Evolutionary conservation across 805 yeast species (phyloP).

Genomic region (Yarrowia osloensis): DNA sequence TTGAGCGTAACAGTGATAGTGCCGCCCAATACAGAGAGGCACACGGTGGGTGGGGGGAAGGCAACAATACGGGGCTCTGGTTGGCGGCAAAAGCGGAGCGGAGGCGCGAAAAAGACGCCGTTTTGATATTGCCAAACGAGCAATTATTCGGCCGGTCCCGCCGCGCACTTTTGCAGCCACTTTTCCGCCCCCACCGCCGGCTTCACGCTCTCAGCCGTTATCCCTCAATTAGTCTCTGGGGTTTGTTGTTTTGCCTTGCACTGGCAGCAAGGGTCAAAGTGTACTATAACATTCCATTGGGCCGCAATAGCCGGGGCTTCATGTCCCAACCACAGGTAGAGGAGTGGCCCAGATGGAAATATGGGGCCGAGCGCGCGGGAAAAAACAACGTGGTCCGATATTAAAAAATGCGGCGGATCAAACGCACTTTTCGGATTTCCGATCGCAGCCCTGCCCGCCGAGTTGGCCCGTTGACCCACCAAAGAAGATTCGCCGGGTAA

Average conservation of each 20-base stretch:
- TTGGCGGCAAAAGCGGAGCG: no score
- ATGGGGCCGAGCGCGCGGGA: not conserved
- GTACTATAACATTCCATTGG: slow-evolving; percentile 28
- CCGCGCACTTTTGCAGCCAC: no score
- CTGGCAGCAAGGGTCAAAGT: slow-evolving; percentile 21
- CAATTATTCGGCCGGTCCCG: no score
- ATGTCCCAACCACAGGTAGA: not conserved
- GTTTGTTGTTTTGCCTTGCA: slow-evolving; percentile 16
- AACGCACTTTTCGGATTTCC: not conserved
- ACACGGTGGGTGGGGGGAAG: not conserved
- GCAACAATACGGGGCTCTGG: not conserved
- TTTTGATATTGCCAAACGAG: no score
- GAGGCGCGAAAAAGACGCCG: not conserved
- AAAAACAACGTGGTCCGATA: not conserved
- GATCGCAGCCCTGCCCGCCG: not conserved
- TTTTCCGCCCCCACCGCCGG: no score
- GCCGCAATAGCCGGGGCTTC: slow-evolving; percentile 19
- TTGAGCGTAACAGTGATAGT: slow-evolving; percentile 9
- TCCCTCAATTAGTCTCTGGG: not conserved
- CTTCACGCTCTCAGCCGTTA: no score
- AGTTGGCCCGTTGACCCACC: not conserved
- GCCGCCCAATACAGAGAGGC: slow-evolving; percentile 2
- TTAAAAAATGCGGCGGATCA: not conserved
- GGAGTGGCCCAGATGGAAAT: no score
- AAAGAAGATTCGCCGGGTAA: slow-evolving; percentile 28